Evolutionary conservation across 106 monocot genomes (phyloP).

Genomic region (Dioscorea zingiberensis): DNA sequence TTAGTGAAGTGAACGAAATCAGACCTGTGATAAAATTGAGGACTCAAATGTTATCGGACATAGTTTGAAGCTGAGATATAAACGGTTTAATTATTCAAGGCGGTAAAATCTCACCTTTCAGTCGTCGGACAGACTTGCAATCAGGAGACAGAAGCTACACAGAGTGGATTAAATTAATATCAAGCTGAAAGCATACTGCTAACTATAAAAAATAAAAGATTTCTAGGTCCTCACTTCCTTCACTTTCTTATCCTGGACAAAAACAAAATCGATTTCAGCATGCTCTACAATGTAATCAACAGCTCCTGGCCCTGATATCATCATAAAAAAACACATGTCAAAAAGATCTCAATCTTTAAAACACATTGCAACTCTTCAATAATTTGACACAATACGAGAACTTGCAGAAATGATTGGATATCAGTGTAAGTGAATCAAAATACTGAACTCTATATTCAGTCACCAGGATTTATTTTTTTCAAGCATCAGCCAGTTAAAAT

Average conservation of each 20-base stretch:
- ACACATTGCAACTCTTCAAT: too few species aligned
- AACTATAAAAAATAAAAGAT: background rate
- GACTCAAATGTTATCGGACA: constrained; percentile 18
- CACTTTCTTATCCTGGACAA: constrained; percentile 88
- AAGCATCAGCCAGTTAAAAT: too few species aligned
- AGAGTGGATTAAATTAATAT: background rate
- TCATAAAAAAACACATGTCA: too few species aligned
- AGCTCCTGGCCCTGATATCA: constrained; percentile 56
- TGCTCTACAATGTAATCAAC: constrained; percentile 84
- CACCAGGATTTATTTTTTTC: too few species aligned
- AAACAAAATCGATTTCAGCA: constrained; percentile 79
- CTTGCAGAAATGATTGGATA: too few species aligned
- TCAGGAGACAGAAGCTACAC: constrained; percentile 30
- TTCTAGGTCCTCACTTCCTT: constrained; percentile 45
- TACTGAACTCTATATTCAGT: too few species aligned
- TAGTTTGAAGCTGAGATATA: background rate
- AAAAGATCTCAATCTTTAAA: too few species aligned
- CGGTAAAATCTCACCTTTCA: constrained; percentile 51
- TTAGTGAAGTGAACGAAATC: constrained; percentile 49
- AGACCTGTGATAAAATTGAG: constrained; percentile 43
- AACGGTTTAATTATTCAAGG: background rate
- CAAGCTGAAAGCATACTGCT: background rate
- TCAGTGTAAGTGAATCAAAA: too few species aligned
- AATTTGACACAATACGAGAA: too few species aligned
- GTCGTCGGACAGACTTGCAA: constrained; percentile 24